phyloP scores from a whole-genome alignment of 1,284 basidiomycete genomes.

The Naganishia albida region DNA sequence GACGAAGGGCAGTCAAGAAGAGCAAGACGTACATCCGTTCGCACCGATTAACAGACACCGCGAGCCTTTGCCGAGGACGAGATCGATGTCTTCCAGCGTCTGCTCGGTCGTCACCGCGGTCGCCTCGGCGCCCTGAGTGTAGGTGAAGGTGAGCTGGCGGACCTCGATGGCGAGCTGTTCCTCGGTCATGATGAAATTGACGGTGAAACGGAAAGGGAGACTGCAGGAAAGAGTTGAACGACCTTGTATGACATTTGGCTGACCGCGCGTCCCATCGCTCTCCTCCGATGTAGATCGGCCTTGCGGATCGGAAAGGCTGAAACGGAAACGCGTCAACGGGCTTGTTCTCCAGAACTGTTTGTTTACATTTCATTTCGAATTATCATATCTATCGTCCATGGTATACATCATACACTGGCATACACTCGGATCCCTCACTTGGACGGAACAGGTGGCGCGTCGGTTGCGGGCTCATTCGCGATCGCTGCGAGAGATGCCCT shows the following conservation, averaged over 20 bases:
- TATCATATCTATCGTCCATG: constrained; percentile 5
- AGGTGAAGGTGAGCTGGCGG: constrained; percentile 59
- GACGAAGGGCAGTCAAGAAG: constrained; percentile 4
- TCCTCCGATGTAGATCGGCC: neutral
- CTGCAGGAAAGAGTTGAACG: neutral
- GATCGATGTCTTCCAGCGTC: constrained; percentile 66
- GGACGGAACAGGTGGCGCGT: constrained; percentile 9
- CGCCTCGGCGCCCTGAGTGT: constrained; percentile 58
- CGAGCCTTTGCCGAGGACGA: constrained; percentile 70
- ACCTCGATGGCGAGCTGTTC: constrained; percentile 32
- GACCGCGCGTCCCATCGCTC: constrained; percentile 4
- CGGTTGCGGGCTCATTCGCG: neutral
- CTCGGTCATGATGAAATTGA: constrained; percentile 10
- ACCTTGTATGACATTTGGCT: neutral
- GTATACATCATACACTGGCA: constrained; percentile 8
- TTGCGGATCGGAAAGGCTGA: neutral
- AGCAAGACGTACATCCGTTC: constrained; percentile 80
- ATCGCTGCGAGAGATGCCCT: constrained; percentile 4
- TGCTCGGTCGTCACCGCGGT: constrained; percentile 42
- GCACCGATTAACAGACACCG: constrained; percentile 83
- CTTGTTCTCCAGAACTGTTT: neutral
- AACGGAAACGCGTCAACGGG: constrained; percentile 22
- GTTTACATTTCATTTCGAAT: too few species aligned
- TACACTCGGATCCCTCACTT: neutral
- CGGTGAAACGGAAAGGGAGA: neutral